These are phyloP conservation scores for Ophiocordyceps camponoti-leonardi DNA, from an alignment of 2,329 filamentous ascomycete species.

Conservation along the genomic window DNA sequence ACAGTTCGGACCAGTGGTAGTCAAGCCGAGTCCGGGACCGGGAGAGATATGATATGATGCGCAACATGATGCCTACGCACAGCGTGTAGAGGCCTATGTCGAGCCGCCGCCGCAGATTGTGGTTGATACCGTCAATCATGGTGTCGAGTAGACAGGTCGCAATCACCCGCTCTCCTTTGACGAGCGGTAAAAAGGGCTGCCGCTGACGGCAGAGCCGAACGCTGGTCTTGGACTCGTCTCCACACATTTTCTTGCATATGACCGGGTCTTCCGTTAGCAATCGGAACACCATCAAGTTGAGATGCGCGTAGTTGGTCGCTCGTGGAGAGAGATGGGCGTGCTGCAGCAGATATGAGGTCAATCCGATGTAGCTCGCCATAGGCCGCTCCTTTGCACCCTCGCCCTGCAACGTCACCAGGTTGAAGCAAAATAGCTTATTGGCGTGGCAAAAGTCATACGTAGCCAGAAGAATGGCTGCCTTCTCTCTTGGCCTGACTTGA, in stretches of 20 bases:
- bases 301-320: slow-evolving; percentile 65
- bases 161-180: slow-evolving; percentile 55
- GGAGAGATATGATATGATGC: slow-evolving; percentile 70
- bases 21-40: slow-evolving; percentile 62
- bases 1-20: slow-evolving; percentile 94
- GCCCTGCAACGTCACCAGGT: slow-evolving; percentile 48
- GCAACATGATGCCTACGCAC: slow-evolving; percentile 64
- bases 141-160: slow-evolving; percentile 68
- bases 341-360: slow-evolving; percentile 84
- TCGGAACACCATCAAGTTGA: slow-evolving; percentile 71
- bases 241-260: slow-evolving; percentile 71
- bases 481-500: slow-evolving; percentile 56
- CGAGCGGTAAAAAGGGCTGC: slow-evolving; percentile 65
- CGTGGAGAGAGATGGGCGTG: slow-evolving; percentile 75
- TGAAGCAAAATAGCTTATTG: slow-evolving; percentile 89
- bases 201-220: slow-evolving; percentile 82
- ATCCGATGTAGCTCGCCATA: slow-evolving; percentile 66
- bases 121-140: slow-evolving; percentile 80
- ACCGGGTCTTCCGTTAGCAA: slow-evolving; percentile 73
- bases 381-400: slow-evolving; percentile 54
- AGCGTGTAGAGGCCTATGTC: slow-evolving; percentile 75
- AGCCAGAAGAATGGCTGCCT: slow-evolving; percentile 65
- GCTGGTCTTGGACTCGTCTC: slow-evolving; percentile 52
- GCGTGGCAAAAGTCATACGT: slow-evolving; percentile 88
- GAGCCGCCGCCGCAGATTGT: slow-evolving; percentile 74